These are phyloP conservation scores for Alliaria petiolata DNA, from an alignment of 345 rosid species.

Conservation along the genomic window DNA sequence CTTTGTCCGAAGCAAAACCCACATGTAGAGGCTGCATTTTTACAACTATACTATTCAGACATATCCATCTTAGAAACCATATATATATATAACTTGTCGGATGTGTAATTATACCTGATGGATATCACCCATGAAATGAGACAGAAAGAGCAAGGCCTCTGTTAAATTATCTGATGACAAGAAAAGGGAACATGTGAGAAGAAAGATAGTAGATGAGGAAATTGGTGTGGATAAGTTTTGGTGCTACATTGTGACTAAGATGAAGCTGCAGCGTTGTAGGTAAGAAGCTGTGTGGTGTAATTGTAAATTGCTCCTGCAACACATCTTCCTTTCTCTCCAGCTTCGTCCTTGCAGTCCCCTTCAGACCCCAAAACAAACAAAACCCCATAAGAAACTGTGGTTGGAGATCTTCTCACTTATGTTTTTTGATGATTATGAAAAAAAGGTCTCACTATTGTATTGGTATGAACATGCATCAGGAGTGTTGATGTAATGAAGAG, in stretches of 20 bases:
- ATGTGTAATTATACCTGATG: constrained; percentile 55
- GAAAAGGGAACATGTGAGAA: neutral
- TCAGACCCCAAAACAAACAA: neutral
- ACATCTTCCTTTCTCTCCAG: constrained; percentile 60
- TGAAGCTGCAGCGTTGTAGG: constrained; percentile 39
- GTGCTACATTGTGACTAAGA: constrained; percentile 46
- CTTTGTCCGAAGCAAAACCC: constrained; percentile 67
- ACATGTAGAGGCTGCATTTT: constrained; percentile 74
- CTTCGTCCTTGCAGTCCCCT: constrained; percentile 90
- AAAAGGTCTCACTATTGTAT: constrained; percentile 44
- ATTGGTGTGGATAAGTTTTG: neutral
- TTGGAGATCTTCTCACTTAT: neutral
- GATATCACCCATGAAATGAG: constrained; percentile 88
- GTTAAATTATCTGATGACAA: constrained; percentile 67
- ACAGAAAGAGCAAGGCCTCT: constrained; percentile 81
- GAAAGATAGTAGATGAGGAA: neutral
- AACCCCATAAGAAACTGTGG: neutral
- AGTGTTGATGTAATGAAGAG: constrained; percentile 71
- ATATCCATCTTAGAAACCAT: neutral
- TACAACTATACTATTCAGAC: neutral
- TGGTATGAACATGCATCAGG: constrained; percentile 65
- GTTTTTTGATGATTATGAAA: neutral
- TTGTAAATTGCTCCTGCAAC: constrained; percentile 89
- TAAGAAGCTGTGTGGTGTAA: constrained; percentile 87
- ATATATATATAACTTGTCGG: too few relatives aligned